Conservation (phyloP, 2,329 filamentous ascomycete species). For the Truncatella angustata region DNA sequence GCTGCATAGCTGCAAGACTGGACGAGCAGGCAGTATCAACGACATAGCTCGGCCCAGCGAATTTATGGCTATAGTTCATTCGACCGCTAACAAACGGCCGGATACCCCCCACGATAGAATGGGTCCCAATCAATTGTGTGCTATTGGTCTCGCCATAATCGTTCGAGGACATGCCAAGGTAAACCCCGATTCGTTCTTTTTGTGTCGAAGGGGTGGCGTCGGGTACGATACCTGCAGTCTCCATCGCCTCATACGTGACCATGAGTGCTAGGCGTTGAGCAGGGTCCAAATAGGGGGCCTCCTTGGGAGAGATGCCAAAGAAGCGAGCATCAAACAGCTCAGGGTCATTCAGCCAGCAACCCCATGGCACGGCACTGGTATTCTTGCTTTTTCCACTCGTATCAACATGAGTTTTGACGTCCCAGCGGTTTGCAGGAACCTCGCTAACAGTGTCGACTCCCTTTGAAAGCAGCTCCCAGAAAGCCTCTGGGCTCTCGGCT, state of each 20-base stretch:
- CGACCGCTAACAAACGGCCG: conserved; percentile 34
- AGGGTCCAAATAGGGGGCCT: conserved; percentile 50
- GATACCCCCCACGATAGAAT: conserved; percentile 33
- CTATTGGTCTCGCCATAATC: conserved; percentile 62
- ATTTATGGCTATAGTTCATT: conserved; percentile 35
- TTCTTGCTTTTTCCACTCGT: conserved; percentile 18
- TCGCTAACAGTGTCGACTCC: conserved; percentile 22
- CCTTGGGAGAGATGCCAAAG: conserved; percentile 24
- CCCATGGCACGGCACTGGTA: conserved; percentile 14
- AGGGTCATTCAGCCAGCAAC: conserved; percentile 19
- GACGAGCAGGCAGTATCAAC: conserved; percentile 32
- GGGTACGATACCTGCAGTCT: conserved; percentile 49
- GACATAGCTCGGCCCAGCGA: conserved; percentile 25
- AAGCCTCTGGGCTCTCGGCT: conserved; percentile 17
- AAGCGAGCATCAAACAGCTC: conserved; percentile 20
- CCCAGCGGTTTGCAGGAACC: conserved; percentile 18
- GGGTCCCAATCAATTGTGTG: conserved; percentile 51
- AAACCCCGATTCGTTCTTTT: conserved; percentile 18
- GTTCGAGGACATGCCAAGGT: conserved; percentile 18
- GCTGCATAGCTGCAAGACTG: conserved; percentile 20
- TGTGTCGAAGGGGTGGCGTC: conserved; percentile 17
- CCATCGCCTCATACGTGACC: conserved; percentile 66
- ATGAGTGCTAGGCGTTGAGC: conserved; percentile 62
- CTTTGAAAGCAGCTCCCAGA: conserved; percentile 22
- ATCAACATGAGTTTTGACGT: conserved; percentile 20